Conservation (phyloP, 768 basidiomycete genomes). For the Mycena crocata region DNA sequence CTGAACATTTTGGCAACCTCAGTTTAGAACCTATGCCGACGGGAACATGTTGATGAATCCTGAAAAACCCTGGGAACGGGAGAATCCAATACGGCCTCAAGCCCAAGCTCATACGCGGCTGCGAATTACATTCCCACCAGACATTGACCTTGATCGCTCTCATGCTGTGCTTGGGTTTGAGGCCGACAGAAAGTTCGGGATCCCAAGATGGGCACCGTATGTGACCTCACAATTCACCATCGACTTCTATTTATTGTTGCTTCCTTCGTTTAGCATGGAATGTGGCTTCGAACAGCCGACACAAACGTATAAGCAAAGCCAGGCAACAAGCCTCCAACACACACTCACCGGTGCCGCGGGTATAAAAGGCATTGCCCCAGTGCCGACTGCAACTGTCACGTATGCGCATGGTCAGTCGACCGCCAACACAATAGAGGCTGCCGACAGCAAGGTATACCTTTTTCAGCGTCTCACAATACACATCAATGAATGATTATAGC, state of each 20-base stretch:
- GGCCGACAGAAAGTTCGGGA: neutral
- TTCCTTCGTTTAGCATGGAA: neutral
- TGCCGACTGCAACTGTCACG: neutral
- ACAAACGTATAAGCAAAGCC: neutral
- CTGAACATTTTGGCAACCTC: neutral
- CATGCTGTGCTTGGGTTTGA: neutral
- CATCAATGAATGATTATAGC: neutral
- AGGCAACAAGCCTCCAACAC: neutral
- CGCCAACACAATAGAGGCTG: neutral
- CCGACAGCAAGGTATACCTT: neutral
- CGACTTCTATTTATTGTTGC: neutral
- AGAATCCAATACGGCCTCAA: neutral
- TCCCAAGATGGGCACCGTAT: neutral
- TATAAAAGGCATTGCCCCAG: neutral
- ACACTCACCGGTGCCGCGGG: neutral
- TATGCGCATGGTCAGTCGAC: neutral
- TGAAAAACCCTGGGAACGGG: neutral
- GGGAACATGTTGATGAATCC: neutral
- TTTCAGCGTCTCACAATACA: neutral
- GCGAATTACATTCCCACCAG: neutral
- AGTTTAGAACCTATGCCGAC: constrained; percentile 2
- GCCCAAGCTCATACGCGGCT: neutral
- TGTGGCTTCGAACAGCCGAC: neutral
- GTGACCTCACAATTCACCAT: neutral
- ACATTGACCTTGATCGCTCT: neutral